Evolutionary conservation across 139 green algal species (phyloP), one percentile per base, ranked within the genome.

Genomic region (Yamagishiella unicocca): DNA sequence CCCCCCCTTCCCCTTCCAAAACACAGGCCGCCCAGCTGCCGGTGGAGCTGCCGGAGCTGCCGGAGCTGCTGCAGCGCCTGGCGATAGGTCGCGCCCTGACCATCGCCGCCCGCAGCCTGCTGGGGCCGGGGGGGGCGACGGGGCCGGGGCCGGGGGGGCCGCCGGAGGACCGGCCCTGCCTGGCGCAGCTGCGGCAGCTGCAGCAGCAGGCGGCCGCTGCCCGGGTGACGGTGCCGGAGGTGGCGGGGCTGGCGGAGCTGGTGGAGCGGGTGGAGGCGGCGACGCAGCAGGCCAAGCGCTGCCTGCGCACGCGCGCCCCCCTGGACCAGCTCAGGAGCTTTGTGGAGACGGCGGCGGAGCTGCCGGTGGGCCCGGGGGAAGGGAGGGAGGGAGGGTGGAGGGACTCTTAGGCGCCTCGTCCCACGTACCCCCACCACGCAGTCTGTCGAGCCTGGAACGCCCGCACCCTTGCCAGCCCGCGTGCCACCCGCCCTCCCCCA

Each of bases 1-100:
- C 62, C 8, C 62, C 40, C 25, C 33, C 40, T 55, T 37, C 71
- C 7, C 42, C 71, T 35, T 6, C 25, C 25, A 7, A 5, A 40
- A n/a, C 53, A 2, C 55, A 84, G 77, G 77, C 50, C 37, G 37
- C 55, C 27, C 25, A 46, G 25, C 64, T 25, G 88, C 93, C 58
- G 68, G 88, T 95, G 22, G 82, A 83, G 10, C 71, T 96, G 37
- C 89, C 91, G 1, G 87, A 94, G 71, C 78, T 91, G 42, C 64
- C 91, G 72, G 29, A 70, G 46, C 88, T 96, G 50, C 84, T 68
- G 7, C 66, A 90, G 73, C 82, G 89, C 17, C 58, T 96, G 38
- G 67, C 77, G 24, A 66, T 72, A 2, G 91, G 71, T 0, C 68
- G 89, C n/a, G 90, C 91, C 81, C 82, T 96, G 72, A 90, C 62